Evolutionary conservation across 1,284 basidiomycete genomes (phyloP).

Genomic region (Phaffia rhodozyma): DNA sequence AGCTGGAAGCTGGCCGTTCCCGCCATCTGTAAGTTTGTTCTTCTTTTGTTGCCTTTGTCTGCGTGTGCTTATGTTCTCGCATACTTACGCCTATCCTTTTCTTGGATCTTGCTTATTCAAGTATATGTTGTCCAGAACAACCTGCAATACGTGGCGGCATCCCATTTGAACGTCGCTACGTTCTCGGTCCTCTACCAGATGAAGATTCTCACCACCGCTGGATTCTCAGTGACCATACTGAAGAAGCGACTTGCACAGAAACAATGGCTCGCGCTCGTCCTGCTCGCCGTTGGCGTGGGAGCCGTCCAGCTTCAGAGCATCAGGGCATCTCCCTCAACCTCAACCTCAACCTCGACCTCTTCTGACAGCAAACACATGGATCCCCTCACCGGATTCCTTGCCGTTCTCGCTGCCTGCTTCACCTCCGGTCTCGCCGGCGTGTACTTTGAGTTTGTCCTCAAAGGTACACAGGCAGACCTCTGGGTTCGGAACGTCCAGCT

Average conservation of each 20-base stretch:
- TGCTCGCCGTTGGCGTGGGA: constrained; percentile 70
- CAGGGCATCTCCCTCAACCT: constrained; percentile 17
- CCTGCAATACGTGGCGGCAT: constrained; percentile 64
- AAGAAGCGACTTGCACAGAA: constrained; percentile 54
- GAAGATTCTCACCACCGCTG: constrained; percentile 84
- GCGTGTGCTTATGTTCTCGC: no score
- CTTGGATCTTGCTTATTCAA: neutral
- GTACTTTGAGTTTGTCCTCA: constrained; percentile 92
- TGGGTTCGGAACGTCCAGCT: constrained; percentile 90
- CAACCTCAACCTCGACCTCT: constrained; percentile 8
- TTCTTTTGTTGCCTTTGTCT: constrained; percentile 45
- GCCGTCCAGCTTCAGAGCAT: constrained; percentile 65
- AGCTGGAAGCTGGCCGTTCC: constrained; percentile 88
- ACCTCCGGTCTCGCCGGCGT: constrained; percentile 85
- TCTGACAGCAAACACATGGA: constrained; percentile 34
- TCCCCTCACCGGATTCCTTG: constrained; percentile 58
- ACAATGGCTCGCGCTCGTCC: constrained; percentile 68
- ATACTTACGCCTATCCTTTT: constrained; percentile 26
- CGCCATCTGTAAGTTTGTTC: constrained; percentile 42
- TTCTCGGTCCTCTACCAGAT: constrained; percentile 71
- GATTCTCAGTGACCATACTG: constrained; percentile 69
- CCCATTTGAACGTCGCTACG: constrained; percentile 75
- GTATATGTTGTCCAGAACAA: constrained; percentile 67
- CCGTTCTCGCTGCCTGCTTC: constrained; percentile 73
- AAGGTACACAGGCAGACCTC: constrained; percentile 65